These are phyloP conservation scores for Parsonsia alboflavescens DNA, from an alignment of 257 asterid species.

Conservation along the genomic window DNA sequence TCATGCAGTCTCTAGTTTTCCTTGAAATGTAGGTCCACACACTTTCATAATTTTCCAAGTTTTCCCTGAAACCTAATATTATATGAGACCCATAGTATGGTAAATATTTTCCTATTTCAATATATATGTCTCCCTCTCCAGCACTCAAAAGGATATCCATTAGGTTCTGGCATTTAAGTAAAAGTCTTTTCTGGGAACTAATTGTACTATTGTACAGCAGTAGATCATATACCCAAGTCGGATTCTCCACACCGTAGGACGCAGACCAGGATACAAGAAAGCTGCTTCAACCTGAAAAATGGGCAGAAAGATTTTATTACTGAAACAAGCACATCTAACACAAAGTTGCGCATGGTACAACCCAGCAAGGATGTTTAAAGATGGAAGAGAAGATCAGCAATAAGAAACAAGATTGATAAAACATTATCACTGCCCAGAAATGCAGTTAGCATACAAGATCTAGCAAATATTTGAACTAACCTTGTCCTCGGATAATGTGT, in stretches of 20 bases:
- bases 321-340: neutral
- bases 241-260: constrained; percentile 81
- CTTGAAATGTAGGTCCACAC: neutral
- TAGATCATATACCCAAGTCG: constrained; percentile 60
- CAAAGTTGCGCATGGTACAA: neutral
- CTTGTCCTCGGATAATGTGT: constrained; percentile 81
- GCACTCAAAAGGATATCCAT: too few species aligned
- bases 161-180: neutral
- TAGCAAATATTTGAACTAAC: constrained; percentile 26
- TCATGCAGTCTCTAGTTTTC: neutral
- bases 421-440: neutral
- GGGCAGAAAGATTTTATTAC: neutral
- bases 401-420: neutral
- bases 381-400: neutral
- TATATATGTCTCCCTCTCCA: neutral
- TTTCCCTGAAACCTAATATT: neutral
- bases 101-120: neutral
- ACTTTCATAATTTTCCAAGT: neutral
- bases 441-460: neutral
- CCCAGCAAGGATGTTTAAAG: neutral
- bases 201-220: neutral
- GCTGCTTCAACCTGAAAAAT: constrained; percentile 87
- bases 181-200: neutral
- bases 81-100: too few species aligned
- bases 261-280: constrained; percentile 82